A percentile compares a stretch with the other conserved stretches of the same genome.
Evolutionary conservation across 345 rosid genomes (phyloP).

Genomic region (Leavenworthia alabamica): DNA sequence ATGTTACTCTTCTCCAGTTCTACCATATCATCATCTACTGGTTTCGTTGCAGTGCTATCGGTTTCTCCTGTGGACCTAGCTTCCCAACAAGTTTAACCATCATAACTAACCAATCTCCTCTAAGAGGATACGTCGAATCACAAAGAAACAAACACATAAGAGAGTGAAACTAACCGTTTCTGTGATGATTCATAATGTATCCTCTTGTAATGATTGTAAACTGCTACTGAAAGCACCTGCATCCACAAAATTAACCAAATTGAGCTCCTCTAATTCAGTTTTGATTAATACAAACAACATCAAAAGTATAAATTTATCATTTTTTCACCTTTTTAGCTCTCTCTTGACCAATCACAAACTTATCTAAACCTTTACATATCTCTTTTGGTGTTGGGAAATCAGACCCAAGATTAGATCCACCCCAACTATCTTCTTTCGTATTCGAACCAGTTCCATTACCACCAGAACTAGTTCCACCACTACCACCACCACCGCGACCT

Average conservation of each 20-base stretch:
- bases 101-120: constrained; percentile 25
- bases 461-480: constrained; percentile 23
- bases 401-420: constrained; percentile 85
- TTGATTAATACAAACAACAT: background rate
- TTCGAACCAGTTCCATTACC: constrained; percentile 39
- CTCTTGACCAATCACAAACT: constrained; percentile 96
- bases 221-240: constrained; percentile 97
- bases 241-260: constrained; percentile 7
- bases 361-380: constrained; percentile 84
- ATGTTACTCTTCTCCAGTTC: constrained; percentile 99
- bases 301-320: background rate
- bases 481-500: constrained; percentile 31
- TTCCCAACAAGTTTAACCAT: constrained; percentile 34
- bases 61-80: constrained; percentile 67
- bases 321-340: constrained; percentile 83
- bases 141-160: constrained; percentile 5
- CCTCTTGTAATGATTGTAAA: constrained; percentile 97
- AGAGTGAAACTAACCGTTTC: constrained; percentile 51
- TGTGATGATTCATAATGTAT: constrained; percentile 59
- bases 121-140: background rate
- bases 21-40: constrained; percentile 65
- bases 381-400: constrained; percentile 94
- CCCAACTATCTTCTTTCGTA: constrained; percentile 77
- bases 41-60: constrained; percentile 32
- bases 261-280: background rate